These are phyloP conservation scores for Hemileia vastatrix DNA, from an alignment of 1,284 basidiomycete species.

Conservation along the genomic window DNA sequence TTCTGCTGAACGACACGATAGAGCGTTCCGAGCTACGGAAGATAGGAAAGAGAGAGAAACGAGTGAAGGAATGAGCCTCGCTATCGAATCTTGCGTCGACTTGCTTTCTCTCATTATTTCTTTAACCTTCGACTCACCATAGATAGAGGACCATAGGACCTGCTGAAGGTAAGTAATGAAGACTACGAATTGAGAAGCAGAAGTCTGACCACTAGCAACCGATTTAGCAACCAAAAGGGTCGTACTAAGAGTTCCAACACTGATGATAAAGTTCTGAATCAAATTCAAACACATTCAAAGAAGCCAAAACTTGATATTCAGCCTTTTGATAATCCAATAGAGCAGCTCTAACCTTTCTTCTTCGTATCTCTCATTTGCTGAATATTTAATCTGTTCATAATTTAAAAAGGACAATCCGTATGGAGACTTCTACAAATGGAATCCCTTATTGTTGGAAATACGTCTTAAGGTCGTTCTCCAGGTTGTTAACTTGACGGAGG, in stretches of 20 bases:
- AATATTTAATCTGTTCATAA: no score
- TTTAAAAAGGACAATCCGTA: no score
- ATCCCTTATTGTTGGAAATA: no score
- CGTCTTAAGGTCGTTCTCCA: no score
- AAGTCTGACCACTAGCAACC: conserved; percentile 36
- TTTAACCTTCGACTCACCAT: conserved; percentile 28
- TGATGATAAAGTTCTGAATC: conserved; percentile 38
- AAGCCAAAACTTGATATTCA: conserved; percentile 35
- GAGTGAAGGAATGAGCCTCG: background rate
- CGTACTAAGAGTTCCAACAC: conserved; percentile 34
- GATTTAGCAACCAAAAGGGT: conserved; percentile 34
- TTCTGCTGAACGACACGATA: conserved; percentile 38
- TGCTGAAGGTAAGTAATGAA: conserved; percentile 42
- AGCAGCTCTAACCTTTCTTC: no score
- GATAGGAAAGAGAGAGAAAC: background rate
- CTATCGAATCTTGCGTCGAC: no score
- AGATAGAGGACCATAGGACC: conserved; percentile 37
- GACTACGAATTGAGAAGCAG: conserved; percentile 38
- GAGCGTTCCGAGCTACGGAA: background rate
- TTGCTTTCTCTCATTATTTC: background rate
- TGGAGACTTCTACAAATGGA: no score
- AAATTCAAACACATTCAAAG: conserved; percentile 42
- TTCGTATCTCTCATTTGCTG: no score
- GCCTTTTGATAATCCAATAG: conserved; percentile 36
- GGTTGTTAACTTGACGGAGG: no score